Conservation (phyloP, 345 rosid species). For the Melaleuca alternifolia region DNA sequence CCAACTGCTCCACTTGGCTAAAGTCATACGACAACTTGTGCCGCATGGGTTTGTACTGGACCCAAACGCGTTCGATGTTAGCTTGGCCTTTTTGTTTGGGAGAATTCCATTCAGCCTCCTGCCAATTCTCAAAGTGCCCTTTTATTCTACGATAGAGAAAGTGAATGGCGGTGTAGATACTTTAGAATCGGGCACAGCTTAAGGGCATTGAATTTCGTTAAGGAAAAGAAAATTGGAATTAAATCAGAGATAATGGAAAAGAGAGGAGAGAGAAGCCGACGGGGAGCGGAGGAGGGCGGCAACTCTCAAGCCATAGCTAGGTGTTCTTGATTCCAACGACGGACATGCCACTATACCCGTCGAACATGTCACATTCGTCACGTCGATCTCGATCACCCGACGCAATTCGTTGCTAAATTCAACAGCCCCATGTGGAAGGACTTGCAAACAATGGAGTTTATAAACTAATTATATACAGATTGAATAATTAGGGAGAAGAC, state of each 20-base stretch:
- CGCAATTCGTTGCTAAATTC: neutral
- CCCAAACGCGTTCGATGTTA: neutral
- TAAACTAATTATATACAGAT: neutral
- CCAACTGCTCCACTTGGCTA: neutral
- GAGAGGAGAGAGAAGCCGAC: neutral
- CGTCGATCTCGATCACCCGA: neutral
- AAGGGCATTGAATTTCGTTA: neutral
- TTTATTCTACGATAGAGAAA: neutral
- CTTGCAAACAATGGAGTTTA: neutral
- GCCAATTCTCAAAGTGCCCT: neutral
- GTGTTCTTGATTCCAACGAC: neutral
- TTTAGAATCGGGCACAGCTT: neutral
- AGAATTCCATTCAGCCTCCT: neutral
- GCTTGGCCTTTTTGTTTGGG: neutral
- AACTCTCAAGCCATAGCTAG: neutral
- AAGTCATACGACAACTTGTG: neutral
- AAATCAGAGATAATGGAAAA: neutral
- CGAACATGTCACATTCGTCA: neutral
- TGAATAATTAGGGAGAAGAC: neutral
- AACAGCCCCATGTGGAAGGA: neutral
- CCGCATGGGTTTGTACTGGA: neutral
- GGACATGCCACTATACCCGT: neutral
- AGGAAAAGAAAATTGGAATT: neutral
- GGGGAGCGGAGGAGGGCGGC: too few relatives aligned
- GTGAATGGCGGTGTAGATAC: too few relatives aligned